A percentile compares a stretch with the other conserved stretches of the same genome.
Evolutionary conservation across 192 early-diverging fungal species (phyloP).

Genomic region (Backusella mclennaniae): DNA sequence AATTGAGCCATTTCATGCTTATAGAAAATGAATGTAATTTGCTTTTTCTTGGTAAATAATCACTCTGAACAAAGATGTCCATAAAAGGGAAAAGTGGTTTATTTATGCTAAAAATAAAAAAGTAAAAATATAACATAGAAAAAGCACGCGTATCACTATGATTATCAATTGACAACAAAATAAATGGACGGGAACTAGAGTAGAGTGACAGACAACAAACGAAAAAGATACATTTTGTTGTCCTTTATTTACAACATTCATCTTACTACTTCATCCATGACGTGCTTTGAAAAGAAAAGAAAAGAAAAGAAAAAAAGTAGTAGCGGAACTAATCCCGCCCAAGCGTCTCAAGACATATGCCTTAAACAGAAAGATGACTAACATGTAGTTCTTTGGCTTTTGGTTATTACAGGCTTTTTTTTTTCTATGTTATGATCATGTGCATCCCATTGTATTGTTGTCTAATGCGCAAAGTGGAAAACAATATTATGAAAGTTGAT

Average conservation of each 20-base stretch:
- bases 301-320: neutral
- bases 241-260: no score
- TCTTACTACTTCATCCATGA: neutral
- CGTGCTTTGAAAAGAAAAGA: neutral
- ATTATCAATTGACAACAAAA: neutral
- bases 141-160: neutral
- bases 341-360: neutral
- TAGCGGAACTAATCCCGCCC: neutral
- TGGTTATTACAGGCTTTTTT: neutral
- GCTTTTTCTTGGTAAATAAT: no score
- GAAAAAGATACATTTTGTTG: neutral
- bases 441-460: neutral
- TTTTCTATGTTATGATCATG: neutral
- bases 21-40: no score
- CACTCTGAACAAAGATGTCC: neutral
- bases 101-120: neutral
- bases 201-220: neutral
- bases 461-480: neutral
- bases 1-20: no score
- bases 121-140: neutral
- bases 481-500: neutral
- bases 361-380: neutral
- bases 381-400: neutral
- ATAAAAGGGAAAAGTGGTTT: neutral
- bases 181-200: neutral